phyloP scores from a whole-genome alignment of 306 rosid genomes.

The Potentilla sterilis region DNA sequence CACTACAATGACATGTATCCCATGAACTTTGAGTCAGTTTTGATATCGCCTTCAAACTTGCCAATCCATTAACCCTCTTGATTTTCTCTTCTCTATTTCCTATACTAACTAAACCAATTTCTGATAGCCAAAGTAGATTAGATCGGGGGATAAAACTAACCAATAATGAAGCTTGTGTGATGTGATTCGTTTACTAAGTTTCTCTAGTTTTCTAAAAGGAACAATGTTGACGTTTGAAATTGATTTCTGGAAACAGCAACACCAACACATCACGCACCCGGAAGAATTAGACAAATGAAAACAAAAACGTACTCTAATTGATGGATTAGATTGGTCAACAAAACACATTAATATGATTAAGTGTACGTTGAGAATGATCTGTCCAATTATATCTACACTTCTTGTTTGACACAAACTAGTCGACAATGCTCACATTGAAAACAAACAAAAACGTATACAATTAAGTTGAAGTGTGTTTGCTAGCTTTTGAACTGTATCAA shows the following conservation, averaged over 20 bases:
- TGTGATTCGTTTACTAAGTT: not conserved
- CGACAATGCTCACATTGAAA: not conserved
- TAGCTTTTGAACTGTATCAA: not conserved
- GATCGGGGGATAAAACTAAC: not conserved
- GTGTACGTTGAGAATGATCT: not conserved
- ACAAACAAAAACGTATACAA: slow-evolving; percentile 18
- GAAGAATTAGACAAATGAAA: not conserved
- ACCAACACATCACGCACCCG: not conserved
- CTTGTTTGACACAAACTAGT: not conserved
- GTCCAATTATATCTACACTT: not conserved
- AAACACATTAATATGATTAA: not conserved
- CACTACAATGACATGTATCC: not conserved
- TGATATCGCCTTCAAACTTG: not conserved
- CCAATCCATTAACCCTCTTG: not conserved
- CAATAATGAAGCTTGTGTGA: not conserved
- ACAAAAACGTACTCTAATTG: not conserved
- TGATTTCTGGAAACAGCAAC: not conserved
- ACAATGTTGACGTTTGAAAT: slow-evolving; percentile 1
- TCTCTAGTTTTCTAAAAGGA: not conserved
- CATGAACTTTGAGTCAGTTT: not conserved
- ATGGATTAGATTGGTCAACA: not conserved
- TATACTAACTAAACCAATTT: not conserved
- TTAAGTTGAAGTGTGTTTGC: slow-evolving; percentile 18
- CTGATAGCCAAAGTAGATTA: not conserved
- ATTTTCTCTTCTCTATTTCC: not conserved